These are phyloP conservation scores for Dichomitus squalens DNA, from an alignment of 1,284 basidiomycete genomes.

Conservation along the genomic window DNA sequence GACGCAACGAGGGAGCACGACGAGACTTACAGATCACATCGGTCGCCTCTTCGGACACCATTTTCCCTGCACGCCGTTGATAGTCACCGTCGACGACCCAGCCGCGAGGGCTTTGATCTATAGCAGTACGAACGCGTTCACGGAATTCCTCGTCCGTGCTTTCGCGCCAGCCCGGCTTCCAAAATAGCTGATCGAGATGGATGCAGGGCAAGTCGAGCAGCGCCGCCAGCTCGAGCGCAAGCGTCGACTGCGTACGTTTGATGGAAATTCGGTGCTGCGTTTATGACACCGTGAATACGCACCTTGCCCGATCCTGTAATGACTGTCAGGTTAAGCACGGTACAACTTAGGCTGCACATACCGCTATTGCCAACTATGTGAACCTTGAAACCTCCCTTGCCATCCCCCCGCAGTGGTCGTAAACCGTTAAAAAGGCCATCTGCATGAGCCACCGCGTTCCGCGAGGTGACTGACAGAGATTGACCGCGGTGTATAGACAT, in stretches of 20 bases:
- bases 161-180: slow-evolving; percentile 29
- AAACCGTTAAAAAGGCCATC: neutral
- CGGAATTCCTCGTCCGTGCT: slow-evolving; percentile 24
- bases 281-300: slow-evolving; percentile 5
- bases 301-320: slow-evolving; percentile 17
- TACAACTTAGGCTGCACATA: slow-evolving; percentile 26
- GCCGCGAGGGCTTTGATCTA: slow-evolving; percentile 20
- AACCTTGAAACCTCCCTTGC: slow-evolving; percentile 48
- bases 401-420: slow-evolving; percentile 50
- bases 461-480: no score
- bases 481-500: no score
- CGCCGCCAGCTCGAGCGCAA: slow-evolving; percentile 45
- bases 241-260: slow-evolving; percentile 49
- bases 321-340: neutral
- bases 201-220: slow-evolving; percentile 40
- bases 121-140: slow-evolving; percentile 18
- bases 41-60: slow-evolving; percentile 46
- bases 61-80: slow-evolving; percentile 10
- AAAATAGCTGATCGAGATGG: slow-evolving; percentile 27
- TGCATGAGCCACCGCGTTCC: no score
- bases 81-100: slow-evolving; percentile 36
- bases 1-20: neutral
- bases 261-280: neutral
- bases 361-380: slow-evolving; percentile 59
- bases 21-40: slow-evolving; percentile 59